Evolutionary conservation across 306 rosid genomes (phyloP), one percentile per base, ranked within the genome.

Genomic region (Vigna unguiculata): DNA sequence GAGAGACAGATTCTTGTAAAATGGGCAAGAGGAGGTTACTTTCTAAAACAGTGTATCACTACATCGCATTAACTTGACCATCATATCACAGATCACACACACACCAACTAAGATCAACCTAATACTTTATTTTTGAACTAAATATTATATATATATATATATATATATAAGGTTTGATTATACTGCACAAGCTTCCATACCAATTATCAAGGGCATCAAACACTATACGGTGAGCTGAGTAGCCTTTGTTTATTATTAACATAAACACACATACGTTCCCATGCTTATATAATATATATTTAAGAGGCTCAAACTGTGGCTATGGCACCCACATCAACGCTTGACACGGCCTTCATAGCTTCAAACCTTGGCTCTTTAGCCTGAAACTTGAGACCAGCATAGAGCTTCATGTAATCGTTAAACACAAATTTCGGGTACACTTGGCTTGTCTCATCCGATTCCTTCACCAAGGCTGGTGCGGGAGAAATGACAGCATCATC

Each of bases 331-430:
- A 76, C 65, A 25, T 62, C 75, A 55, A 80, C 79, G 11, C 80
- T 66, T 45, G 90, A 57, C 82, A 61, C 20, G 72, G 91, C 85
- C 85, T 92, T 96, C 94, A 96, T 91, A 51, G 90, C 96, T 85
- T 96, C 97, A 76, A 96, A 96, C 61, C 99, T 92, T 48, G 98
- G 98, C 53, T 96, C 98, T 63, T 96, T 96, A n/a, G 87, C 99
- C 72, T 96, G 90, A 78, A 96, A 96, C 72, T 96, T 96, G 19
- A 92, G 80, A 14, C 96, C 97, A 17, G 87, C 71, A 47, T 96
- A 92, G 69, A 91, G 96, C 85, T 92, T 92, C 99, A 96, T 96
- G 90, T 92, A 96, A 77, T 96, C 99, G 22, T 96, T 90, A 76
- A 96, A 96, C 53, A 96, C 89, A 58, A 96, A 96, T 60, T 92